Evolutionary conservation across 768 basidiomycete genomes (phyloP).

Genomic region (Hirschioporus abietinus): DNA sequence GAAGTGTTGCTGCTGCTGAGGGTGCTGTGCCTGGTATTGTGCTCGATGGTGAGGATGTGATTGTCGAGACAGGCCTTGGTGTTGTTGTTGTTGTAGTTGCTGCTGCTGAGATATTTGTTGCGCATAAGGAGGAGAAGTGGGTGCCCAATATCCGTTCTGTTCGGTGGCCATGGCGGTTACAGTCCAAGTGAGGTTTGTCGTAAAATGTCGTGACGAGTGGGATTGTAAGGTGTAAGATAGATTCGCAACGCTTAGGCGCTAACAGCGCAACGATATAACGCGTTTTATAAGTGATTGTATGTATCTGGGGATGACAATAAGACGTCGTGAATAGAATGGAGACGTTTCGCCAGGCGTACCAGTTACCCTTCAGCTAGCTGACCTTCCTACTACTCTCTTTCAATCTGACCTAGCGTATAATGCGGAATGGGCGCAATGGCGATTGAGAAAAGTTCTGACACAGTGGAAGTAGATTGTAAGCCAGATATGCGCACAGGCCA

Average conservation of each 20-base stretch:
- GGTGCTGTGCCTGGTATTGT: not conserved
- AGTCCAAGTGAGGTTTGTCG: not conserved
- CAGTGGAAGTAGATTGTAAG: not conserved
- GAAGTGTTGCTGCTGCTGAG: not conserved
- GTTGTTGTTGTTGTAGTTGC: not conserved
- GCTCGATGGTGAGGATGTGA: not conserved
- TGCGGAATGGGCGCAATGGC: not conserved
- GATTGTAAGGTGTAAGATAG: not conserved
- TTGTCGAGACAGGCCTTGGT: not conserved
- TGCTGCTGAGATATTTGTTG: not conserved
- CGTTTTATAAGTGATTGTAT: not conserved
- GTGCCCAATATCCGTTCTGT: not conserved
- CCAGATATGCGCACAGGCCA: not conserved
- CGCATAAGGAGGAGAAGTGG: not conserved
- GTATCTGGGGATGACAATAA: not conserved
- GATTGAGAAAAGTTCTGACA: not conserved
- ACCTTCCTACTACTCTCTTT: not conserved
- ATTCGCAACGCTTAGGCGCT: not conserved
- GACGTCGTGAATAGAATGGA: not conserved
- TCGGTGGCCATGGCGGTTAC: not conserved
- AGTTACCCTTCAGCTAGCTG: not conserved
- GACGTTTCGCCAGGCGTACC: not conserved
- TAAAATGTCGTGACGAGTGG: not conserved
- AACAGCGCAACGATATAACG: not conserved
- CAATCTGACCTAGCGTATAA: not conserved